phyloP scores from a whole-genome alignment of 2,329 filamentous ascomycete species.

The Bisporella sp. region DNA sequence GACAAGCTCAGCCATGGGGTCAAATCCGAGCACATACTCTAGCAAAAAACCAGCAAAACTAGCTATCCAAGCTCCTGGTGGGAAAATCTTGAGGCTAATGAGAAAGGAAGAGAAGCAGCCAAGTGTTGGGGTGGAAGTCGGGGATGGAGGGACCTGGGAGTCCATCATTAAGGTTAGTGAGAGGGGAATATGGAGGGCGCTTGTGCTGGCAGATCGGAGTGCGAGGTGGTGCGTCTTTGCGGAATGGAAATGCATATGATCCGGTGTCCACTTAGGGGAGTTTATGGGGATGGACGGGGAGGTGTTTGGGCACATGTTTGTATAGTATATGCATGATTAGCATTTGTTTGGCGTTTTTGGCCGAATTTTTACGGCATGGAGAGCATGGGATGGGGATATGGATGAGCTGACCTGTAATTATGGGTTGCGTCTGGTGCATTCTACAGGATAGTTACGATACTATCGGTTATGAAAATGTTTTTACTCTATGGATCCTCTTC shows the following conservation, averaged over 20 bases:
- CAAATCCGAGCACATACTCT: conserved; percentile 47
- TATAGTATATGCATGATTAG: no score
- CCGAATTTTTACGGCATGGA: no score
- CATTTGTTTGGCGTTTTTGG: no score
- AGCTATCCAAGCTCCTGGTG: conserved; percentile 87
- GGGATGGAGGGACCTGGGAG: conserved; percentile 75
- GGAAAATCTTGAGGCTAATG: conserved; percentile 87
- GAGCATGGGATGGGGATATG: no score
- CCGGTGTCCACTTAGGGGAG: no score
- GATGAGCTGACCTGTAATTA: no score
- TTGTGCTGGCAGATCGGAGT: conserved; percentile 77
- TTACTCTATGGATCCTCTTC: no score
- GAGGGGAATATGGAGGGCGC: conserved; percentile 69
- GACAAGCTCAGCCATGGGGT: conserved; percentile 48
- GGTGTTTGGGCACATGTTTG: no score
- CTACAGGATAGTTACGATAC: no score
- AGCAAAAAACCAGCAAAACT: conserved; percentile 87
- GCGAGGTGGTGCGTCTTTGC: conserved; percentile 90
- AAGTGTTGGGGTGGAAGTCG: conserved; percentile 44
- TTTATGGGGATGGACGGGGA: no score
- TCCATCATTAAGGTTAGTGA: conserved; percentile 88
- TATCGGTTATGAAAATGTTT: no score
- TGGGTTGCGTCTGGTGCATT: no score
- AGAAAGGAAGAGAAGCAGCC: conserved; percentile 61
- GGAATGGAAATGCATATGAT: conserved; percentile 54